phyloP scores from a whole-genome alignment of 805 yeast species.

The Yamadazyma sp. region DNA sequence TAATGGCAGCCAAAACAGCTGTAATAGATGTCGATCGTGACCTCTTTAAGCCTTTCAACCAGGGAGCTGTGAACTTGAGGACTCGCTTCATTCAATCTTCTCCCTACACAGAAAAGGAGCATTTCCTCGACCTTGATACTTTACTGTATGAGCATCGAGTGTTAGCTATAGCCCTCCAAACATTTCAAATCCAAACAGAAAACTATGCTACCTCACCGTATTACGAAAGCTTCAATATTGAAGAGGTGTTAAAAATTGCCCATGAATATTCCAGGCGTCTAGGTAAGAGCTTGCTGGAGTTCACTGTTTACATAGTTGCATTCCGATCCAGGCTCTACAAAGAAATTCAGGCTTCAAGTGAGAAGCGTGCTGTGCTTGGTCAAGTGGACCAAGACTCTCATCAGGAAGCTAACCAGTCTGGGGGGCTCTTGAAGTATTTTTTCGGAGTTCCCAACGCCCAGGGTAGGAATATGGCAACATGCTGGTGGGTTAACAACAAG shows the following conservation, averaged over 20 bases:
- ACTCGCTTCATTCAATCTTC: conserved; percentile 21
- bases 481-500: conserved; percentile 32
- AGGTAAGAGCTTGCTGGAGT: conserved; percentile 13
- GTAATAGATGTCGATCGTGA: conserved; percentile 3
- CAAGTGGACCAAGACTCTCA: conserved; percentile 33
- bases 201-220: conserved; percentile 27
- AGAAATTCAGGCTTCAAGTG: conserved; percentile 24
- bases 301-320: conserved; percentile 30
- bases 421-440: conserved; percentile 42
- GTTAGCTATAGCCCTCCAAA: conserved; percentile 30
- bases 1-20: conserved; percentile 3
- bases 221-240: conserved; percentile 27
- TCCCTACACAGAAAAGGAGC: conserved; percentile 29
- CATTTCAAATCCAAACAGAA: conserved; percentile 19
- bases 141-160: conserved; percentile 22
- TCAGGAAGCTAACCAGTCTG: conserved; percentile 34
- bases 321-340: conserved; percentile 30
- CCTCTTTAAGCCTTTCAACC: conserved; percentile 1
- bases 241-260: conserved; percentile 19
- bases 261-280: neutral
- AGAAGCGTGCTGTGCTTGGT: conserved; percentile 25
- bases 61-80: neutral
- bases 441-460: conserved; percentile 34
- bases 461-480: conserved; percentile 39
- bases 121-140: conserved; percentile 24